phyloP scores from a whole-genome alignment of 2,329 filamentous ascomycete genomes.

The Hymenoscyphus infarciens region DNA sequence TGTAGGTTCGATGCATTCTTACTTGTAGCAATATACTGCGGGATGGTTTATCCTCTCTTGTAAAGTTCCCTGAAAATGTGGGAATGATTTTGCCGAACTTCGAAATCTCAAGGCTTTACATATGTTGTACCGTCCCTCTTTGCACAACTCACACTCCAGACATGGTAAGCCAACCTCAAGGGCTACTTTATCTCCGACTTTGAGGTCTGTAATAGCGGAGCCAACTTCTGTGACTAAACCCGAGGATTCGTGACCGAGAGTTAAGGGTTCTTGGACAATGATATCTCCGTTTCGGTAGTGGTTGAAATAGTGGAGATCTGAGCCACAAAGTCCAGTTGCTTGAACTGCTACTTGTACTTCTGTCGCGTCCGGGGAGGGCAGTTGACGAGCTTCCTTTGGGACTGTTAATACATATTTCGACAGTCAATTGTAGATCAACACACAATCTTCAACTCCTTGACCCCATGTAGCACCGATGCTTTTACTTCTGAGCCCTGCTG shows the following conservation, averaged over 20 bases:
- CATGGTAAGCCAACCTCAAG: slow-evolving; percentile 94
- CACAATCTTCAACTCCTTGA: slow-evolving; percentile 33
- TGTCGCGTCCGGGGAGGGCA: slow-evolving; percentile 26
- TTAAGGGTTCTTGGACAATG: slow-evolving; percentile 82
- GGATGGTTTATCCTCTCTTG: slow-evolving; percentile 71
- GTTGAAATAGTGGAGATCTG: slow-evolving; percentile 96
- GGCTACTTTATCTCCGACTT: slow-evolving; percentile 85
- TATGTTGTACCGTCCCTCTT: slow-evolving; percentile 90
- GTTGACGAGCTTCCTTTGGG: slow-evolving; percentile 32
- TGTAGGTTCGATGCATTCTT: slow-evolving; percentile 9
- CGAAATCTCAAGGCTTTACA: slow-evolving; percentile 57
- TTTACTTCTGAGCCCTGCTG: slow-evolving; percentile 23
- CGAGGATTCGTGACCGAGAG: slow-evolving; percentile 90
- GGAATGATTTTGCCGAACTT: slow-evolving; percentile 36
- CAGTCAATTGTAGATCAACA: slow-evolving; percentile 21
- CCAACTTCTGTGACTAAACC: slow-evolving; percentile 79
- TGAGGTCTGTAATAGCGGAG: slow-evolving; percentile 70
- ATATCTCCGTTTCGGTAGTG: slow-evolving; percentile 93
- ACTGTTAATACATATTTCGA: not conserved
- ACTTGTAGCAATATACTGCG: slow-evolving; percentile 92
- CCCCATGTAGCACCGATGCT: slow-evolving; percentile 35
- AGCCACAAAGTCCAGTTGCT: slow-evolving; percentile 95
- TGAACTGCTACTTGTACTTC: slow-evolving; percentile 87
- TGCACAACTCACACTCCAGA: slow-evolving; percentile 81
- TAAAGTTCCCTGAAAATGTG: slow-evolving; percentile 37